phyloP scores from a whole-genome alignment of 2,329 filamentous ascomycete species.

The Fusarium graminum region DNA sequence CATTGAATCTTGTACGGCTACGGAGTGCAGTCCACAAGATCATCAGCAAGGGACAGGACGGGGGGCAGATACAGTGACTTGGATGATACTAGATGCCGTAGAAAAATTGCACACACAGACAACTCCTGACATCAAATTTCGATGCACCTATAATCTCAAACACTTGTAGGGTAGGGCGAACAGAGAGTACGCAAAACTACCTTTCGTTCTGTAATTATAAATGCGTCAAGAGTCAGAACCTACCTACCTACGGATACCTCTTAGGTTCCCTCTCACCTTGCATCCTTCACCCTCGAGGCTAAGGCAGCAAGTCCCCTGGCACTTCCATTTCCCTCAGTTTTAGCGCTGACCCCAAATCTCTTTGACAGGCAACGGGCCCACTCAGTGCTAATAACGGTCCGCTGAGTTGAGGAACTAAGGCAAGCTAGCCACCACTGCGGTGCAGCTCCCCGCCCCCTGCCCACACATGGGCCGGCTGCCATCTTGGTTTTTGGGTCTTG shows the following conservation, averaged over 20 bases:
- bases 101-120: no score
- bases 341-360: conserved; percentile 44
- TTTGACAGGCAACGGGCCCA: conserved; percentile 48
- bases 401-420: conserved; percentile 21
- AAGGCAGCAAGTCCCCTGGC: conserved; percentile 35
- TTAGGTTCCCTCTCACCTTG: no score
- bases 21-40: conserved; percentile 24
- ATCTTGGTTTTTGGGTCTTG: conserved; percentile 35
- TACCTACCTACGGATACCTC: no score
- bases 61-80: conserved; percentile 6
- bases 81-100: no score
- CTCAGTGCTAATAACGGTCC: conserved; percentile 41
- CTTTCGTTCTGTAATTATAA: no score
- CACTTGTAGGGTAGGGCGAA: no score
- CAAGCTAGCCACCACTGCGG: conserved; percentile 36
- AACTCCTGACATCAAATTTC: no score
- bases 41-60: conserved; percentile 21
- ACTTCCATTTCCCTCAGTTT: conserved; percentile 41
- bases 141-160: no score
- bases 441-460: conserved; percentile 37
- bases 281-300: conserved; percentile 8
- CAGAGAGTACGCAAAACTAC: no score
- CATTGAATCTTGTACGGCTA: conserved; percentile 22
- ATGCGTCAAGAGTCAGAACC: no score
- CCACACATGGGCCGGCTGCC: conserved; percentile 41